phyloP scores from a whole-genome alignment of 495 filamentous ascomycete species.

The Lasiosphaeriaceae sp. region DNA sequence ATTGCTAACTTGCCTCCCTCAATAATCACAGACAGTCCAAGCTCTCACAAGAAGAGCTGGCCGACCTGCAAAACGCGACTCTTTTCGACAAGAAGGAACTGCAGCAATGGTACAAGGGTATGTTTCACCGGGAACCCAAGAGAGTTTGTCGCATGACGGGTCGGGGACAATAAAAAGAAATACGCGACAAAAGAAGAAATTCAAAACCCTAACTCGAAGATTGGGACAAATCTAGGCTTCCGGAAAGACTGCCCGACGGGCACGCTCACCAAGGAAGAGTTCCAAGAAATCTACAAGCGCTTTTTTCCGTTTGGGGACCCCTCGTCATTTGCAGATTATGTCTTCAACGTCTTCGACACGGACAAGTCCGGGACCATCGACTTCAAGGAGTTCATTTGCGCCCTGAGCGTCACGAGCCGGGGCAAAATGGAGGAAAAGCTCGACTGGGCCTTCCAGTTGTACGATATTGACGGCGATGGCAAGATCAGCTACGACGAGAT shows the following conservation, averaged over 20 bases:
- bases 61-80: conserved; percentile 90
- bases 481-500: conserved; percentile 99
- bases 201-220: not conserved
- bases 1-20: conserved; percentile 9
- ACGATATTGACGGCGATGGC: conserved; percentile 97
- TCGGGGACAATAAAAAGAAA: too few relatives aligned
- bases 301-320: conserved; percentile 99
- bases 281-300: conserved; percentile 98
- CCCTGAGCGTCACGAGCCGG: conserved; percentile 90
- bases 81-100: conserved; percentile 99
- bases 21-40: conserved; percentile 69
- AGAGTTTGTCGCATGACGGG: not conserved
- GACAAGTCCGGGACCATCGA: conserved; percentile 97
- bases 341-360: conserved; percentile 98
- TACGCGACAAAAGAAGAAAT: not conserved
- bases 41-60: conserved; percentile 89
- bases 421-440: conserved; percentile 99
- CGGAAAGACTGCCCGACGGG: conserved; percentile 96
- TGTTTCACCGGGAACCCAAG: not conserved
- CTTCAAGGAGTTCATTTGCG: conserved; percentile 99
- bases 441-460: conserved; percentile 98
- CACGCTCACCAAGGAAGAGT: conserved; percentile 94
- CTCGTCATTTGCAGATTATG: conserved; percentile 94
- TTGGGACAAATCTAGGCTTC: conserved; percentile 60
- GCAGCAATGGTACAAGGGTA: conserved; percentile 99